Conservation (phyloP, 257 asterid genomes). For the Primulina tabacum region DNA sequence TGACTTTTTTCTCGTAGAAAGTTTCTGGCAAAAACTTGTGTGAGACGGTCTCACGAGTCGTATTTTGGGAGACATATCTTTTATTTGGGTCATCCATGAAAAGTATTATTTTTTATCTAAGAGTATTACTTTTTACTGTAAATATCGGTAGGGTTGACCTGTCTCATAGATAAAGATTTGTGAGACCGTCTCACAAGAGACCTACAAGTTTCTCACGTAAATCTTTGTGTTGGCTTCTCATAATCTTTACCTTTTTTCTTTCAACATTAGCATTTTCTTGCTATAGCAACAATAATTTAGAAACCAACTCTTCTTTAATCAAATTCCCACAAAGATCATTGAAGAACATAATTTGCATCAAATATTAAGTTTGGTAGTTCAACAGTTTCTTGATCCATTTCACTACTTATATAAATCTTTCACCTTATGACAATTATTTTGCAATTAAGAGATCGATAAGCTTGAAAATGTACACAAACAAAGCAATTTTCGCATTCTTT, state of each 20-base stretch:
- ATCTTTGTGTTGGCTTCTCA: conserved; percentile 1
- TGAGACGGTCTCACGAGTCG: no score
- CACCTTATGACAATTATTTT: conserved; percentile 7
- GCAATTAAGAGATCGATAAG: background rate
- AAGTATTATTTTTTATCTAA: no score
- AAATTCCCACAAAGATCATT: conserved; percentile 27
- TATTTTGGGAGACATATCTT: no score
- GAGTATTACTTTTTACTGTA: no score
- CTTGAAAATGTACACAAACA: conserved; percentile 22
- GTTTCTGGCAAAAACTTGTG: no score
- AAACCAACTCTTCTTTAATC: conserved; percentile 8
- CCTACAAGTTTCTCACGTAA: no score
- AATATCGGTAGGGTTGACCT: no score
- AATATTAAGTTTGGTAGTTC: conserved; percentile 27
- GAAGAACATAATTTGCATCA: background rate
- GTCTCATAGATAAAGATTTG: no score
- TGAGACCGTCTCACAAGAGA: no score
- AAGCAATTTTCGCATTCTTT: conserved; percentile 24
- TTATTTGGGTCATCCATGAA: no score
- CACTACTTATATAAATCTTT: conserved; percentile 9
- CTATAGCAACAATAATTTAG: background rate
- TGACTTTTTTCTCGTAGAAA: no score
- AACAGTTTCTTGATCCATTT: conserved; percentile 28
- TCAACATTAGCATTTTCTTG: background rate
- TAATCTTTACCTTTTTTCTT: conserved; percentile 25